Evolutionary conservation across 257 asterid species (phyloP), one percentile per base, ranked within the genome.

Genomic region (Rubia yunnanensis): DNA sequence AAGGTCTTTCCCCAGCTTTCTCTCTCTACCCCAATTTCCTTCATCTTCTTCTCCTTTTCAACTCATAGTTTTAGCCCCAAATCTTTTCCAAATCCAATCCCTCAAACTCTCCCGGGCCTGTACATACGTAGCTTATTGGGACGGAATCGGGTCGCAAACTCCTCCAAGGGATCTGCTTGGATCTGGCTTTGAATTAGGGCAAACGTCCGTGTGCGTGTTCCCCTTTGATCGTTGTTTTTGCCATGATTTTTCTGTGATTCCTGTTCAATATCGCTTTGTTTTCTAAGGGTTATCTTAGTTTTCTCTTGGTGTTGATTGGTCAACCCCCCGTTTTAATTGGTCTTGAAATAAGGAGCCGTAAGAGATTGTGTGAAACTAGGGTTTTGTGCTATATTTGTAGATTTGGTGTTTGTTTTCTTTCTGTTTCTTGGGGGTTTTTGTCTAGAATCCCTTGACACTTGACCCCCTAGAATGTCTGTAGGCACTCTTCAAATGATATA

Each of bases 111-210:
- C n/a, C 22, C 31, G 17, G 36, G 34, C 48, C 20, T 22, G 39
- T 50, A 49, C 17, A 17, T 17, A 17, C 48, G 20, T 31, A 49
- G 38, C 24, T 22, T 14, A 57, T 24, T 44, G 41, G 41, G 34
- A 22, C 59, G 59, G 34, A 65, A 48, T 60, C 60, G 34, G 11
- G 36, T 50, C 23, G 70, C 20, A 48, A n/a, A 23, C 65, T 70
- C 14, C 39, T 23, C 24, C 14, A 17, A 57, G 53, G 71, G 61
- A 72, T 72, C 63, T 58, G 71, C 62, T 24, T 58, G 50, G 76
- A 72, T 72, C 76, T 65, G 76, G 67, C 34, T 34, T 56, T 65
- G 67, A 64, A 59, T 49, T 57, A 35, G 76, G 75, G 76, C 44
- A 65, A 30, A 54, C 27, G 48, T 39, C 8, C 7, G 26, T 11